Evolutionary conservation across 345 rosid genomes (phyloP).

Genomic region (Pseudoturritis turrita): DNA sequence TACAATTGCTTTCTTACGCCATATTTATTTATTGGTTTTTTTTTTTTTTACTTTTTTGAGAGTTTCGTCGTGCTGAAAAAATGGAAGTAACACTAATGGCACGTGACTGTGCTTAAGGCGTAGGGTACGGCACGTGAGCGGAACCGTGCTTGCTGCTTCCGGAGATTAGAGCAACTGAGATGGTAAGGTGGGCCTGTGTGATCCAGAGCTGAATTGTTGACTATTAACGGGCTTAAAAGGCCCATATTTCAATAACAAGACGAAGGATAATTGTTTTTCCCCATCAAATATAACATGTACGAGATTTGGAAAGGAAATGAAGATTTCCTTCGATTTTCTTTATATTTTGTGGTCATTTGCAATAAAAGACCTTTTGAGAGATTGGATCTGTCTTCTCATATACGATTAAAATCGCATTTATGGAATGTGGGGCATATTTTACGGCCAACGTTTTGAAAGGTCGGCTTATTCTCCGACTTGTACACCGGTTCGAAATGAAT

Average conservation of each 20-base stretch:
- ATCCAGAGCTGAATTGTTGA: constrained; percentile 11
- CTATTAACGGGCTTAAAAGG: not conserved
- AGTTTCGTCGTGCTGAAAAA: constrained; percentile 34
- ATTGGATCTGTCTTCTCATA: too few species aligned
- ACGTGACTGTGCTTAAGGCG: constrained; percentile 32
- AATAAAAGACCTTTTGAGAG: too few species aligned
- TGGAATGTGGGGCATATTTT: too few species aligned
- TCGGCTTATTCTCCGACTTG: too few species aligned
- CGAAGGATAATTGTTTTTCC: too few species aligned
- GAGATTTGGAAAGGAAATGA: too few species aligned
- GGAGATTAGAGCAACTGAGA: not conserved
- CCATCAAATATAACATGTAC: too few species aligned
- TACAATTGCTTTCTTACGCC: not conserved
- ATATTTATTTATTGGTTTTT: not conserved
- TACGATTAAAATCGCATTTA: too few species aligned
- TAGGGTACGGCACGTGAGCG: constrained; percentile 26
- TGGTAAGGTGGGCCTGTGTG: not conserved
- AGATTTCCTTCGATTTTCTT: too few species aligned
- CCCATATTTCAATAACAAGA: not conserved
- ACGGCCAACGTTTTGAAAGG: too few species aligned
- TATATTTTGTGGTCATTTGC: too few species aligned
- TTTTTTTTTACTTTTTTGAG: not conserved
- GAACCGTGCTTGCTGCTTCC: not conserved
- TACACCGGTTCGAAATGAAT: too few species aligned
- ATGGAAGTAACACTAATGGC: constrained; percentile 17